Evolutionary conservation across 208 protist species (phyloP).

Genomic region (Blastocrithidia nonstop): DNA sequence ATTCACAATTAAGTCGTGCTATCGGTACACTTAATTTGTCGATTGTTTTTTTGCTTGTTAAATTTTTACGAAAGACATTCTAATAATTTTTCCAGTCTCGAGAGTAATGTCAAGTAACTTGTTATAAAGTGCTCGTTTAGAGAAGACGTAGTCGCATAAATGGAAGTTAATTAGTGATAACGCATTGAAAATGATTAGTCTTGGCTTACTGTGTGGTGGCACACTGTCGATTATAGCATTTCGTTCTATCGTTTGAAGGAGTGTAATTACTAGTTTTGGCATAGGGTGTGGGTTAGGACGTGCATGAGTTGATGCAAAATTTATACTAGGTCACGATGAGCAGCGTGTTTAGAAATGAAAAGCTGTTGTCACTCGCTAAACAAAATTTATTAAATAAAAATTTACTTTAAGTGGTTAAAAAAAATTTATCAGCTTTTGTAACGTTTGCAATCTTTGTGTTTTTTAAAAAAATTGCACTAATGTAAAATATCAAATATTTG

Average conservation of each 20-base stretch:
- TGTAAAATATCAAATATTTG: background rate
- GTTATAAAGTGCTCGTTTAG: background rate
- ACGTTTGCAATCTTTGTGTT: background rate
- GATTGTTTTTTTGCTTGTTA: background rate
- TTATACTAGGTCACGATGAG: constrained; percentile 62
- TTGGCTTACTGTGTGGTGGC: constrained; percentile 53
- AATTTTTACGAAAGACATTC: background rate
- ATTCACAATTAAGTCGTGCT: background rate
- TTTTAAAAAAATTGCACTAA: background rate
- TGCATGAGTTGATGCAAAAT: constrained; percentile 73
- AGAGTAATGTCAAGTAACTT: too few species aligned
- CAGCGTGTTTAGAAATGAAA: background rate
- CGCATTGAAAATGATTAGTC: constrained; percentile 49
- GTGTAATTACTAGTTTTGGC: constrained; percentile 41
- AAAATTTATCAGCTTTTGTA: background rate
- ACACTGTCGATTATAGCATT: constrained; percentile 46
- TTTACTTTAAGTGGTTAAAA: background rate
- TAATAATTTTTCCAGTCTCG: background rate
- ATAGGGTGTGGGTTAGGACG: constrained; percentile 69
- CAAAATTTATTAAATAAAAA: too few species aligned
- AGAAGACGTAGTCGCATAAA: constrained; percentile 13
- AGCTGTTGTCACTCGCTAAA: background rate
- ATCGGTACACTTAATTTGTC: background rate
- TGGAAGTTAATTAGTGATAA: constrained; percentile 72
- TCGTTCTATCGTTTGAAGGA: constrained; percentile 32